Evolutionary conservation across 768 basidiomycete species (phyloP).

Genomic region (Boletus rufocinnamomeus): DNA sequence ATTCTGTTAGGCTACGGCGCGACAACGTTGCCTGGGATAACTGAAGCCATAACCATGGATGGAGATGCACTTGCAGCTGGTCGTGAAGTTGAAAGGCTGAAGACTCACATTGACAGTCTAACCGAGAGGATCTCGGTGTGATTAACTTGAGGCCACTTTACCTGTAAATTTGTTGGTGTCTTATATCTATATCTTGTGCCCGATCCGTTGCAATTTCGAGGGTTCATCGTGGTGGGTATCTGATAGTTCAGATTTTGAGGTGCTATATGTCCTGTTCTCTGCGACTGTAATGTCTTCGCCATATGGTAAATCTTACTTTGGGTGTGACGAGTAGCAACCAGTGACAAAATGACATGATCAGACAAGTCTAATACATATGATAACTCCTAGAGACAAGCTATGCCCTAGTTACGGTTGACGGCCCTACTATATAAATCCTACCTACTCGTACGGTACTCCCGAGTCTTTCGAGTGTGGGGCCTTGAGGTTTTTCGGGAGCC

Average conservation of each 20-base stretch:
- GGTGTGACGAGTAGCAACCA: too few species aligned
- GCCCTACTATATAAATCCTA: too few species aligned
- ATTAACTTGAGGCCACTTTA: conserved; percentile 8
- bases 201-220: neutral
- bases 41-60: conserved; percentile 76
- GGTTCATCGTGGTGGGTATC: neutral
- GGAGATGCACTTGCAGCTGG: conserved; percentile 61
- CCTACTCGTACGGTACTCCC: too few species aligned
- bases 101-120: conserved; percentile 52
- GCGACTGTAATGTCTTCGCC: neutral
- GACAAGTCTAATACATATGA: too few species aligned
- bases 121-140: conserved; percentile 34
- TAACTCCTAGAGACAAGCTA: too few species aligned
- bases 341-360: too few species aligned
- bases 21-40: conserved; percentile 80
- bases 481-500: too few species aligned
- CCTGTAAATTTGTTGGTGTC: neutral
- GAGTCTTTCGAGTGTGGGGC: too few species aligned
- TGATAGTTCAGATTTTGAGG: neutral
- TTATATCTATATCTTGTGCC: neutral
- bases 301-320: neutral
- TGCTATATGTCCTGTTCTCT: neutral
- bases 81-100: conserved; percentile 63
- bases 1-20: conserved; percentile 70
- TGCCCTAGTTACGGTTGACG: too few species aligned